phyloP scores from a whole-genome alignment of 2,329 filamentous ascomycete genomes.

The Elsinoe perseae region DNA sequence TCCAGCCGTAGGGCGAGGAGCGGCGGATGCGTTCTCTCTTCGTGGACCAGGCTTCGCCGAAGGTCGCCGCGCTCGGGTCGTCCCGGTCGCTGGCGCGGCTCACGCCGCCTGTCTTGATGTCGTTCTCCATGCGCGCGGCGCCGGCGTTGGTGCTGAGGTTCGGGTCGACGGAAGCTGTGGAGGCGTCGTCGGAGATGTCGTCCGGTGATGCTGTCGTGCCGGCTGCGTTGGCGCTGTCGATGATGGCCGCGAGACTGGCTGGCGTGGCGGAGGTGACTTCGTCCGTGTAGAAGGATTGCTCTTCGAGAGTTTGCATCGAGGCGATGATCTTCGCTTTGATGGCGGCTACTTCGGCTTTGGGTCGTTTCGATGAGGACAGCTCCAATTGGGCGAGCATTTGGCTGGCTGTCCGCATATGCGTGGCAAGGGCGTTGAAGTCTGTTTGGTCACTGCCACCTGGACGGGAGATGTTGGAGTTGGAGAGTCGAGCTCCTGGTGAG shows the following conservation, averaged over 20 bases:
- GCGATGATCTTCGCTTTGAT: slow-evolving; percentile 83
- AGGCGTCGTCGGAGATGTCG: slow-evolving; percentile 49
- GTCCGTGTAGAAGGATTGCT: slow-evolving; percentile 72
- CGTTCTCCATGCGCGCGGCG: slow-evolving; percentile 79
- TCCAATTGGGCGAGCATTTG: slow-evolving; percentile 82
- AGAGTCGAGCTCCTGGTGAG: slow-evolving; percentile 59
- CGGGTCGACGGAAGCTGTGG: slow-evolving; percentile 32
- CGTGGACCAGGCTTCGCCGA: slow-evolving; percentile 76
- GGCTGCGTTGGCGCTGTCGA: slow-evolving; percentile 59
- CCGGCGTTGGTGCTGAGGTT: slow-evolving; percentile 61
- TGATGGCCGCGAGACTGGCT: slow-evolving; percentile 71
- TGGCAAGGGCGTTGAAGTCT: slow-evolving; percentile 73
- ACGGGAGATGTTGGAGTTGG: slow-evolving; percentile 34
- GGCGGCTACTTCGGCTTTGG: slow-evolving; percentile 70
- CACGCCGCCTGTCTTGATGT: slow-evolving; percentile 77
- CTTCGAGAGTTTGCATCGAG: slow-evolving; percentile 80
- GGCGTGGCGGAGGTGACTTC: slow-evolving; percentile 48
- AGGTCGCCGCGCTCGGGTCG: slow-evolving; percentile 76
- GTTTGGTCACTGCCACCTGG: slow-evolving; percentile 56
- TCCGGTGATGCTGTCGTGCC: slow-evolving; percentile 42
- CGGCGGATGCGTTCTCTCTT: slow-evolving; percentile 79
- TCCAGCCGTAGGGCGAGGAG: slow-evolving; percentile 77
- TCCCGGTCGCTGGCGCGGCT: slow-evolving; percentile 74
- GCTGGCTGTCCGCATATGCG: slow-evolving; percentile 79
- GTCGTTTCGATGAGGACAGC: slow-evolving; percentile 69